phyloP scores from a whole-genome alignment of 2,329 filamentous ascomycete genomes.

The Drechslerella stenobrocha region DNA sequence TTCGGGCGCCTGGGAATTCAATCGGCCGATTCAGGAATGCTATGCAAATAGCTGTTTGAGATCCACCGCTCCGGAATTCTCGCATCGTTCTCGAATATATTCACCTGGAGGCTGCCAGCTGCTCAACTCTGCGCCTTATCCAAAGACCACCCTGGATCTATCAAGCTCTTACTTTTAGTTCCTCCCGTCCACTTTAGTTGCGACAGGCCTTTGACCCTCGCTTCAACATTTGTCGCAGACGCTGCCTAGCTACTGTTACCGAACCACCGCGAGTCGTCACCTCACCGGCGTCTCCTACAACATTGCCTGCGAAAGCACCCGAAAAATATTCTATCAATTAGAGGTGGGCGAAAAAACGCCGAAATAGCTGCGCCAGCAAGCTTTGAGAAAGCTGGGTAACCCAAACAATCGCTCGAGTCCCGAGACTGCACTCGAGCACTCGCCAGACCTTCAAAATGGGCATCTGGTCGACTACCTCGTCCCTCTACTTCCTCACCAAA shows the following conservation, averaged over 20 bases:
- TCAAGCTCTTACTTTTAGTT: constrained; percentile 2
- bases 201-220: background rate
- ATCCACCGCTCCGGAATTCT: constrained; percentile 1
- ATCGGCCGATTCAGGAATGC: background rate
- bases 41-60: constrained; percentile 3
- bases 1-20: background rate
- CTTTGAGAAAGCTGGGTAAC: background rate
- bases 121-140: too few species aligned
- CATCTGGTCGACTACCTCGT: constrained; percentile 40
- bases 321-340: background rate
- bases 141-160: background rate
- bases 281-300: too few species aligned
- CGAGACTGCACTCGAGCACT: background rate
- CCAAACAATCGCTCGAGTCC: background rate
- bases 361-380: background rate
- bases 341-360: background rate
- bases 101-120: background rate
- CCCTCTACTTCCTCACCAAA: constrained; percentile 45
- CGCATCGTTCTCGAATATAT: constrained; percentile 1
- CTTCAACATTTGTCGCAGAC: background rate
- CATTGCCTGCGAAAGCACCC: background rate
- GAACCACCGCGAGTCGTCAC: too few species aligned
- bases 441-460: constrained; percentile 27
- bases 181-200: background rate
- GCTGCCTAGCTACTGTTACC: too few species aligned